Conservation (phyloP, 2,329 filamentous ascomycete species). For the Fusarium dlaminii region DNA sequence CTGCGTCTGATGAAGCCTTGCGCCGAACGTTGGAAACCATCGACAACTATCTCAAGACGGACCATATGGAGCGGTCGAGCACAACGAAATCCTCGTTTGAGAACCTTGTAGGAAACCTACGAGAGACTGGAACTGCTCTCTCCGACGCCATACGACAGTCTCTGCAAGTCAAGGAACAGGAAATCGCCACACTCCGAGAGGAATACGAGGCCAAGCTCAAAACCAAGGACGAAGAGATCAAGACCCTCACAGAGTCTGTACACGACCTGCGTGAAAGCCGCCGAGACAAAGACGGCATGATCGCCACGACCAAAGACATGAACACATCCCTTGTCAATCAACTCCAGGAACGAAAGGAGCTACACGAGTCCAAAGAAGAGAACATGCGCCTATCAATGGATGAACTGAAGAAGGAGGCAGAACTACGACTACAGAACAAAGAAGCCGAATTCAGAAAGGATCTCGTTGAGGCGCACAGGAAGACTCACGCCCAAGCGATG, state of each 20-base stretch:
- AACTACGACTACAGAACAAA: too few relatives aligned
- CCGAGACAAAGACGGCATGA: not conserved
- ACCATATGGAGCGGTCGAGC: not conserved
- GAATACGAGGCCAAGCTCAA: not conserved
- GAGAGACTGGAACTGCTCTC: not conserved
- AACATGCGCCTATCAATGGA: accelerated
- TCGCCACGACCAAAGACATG: not conserved
- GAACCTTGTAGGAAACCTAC: not conserved
- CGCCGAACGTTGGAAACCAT: accelerated
- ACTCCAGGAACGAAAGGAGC: not conserved
- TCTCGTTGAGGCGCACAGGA: too few relatives aligned
- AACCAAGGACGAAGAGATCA: not conserved
- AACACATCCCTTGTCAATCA: accelerated
- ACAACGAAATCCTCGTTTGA: not conserved
- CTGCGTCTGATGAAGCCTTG: not conserved
- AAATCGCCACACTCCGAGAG: not conserved
- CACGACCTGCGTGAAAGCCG: not conserved
- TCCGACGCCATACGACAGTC: not conserved
- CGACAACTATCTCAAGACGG: not conserved
- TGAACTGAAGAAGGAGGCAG: not conserved
- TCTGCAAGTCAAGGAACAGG: not conserved
- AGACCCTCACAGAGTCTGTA: not conserved
- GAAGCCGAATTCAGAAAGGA: too few relatives aligned
- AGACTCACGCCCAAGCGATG: too few relatives aligned
- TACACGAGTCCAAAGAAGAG: not conserved